Base-by-base conservation (phyloP, 2,329 filamentous ascomycete species). In the Botrytis tulipae region DNA sequence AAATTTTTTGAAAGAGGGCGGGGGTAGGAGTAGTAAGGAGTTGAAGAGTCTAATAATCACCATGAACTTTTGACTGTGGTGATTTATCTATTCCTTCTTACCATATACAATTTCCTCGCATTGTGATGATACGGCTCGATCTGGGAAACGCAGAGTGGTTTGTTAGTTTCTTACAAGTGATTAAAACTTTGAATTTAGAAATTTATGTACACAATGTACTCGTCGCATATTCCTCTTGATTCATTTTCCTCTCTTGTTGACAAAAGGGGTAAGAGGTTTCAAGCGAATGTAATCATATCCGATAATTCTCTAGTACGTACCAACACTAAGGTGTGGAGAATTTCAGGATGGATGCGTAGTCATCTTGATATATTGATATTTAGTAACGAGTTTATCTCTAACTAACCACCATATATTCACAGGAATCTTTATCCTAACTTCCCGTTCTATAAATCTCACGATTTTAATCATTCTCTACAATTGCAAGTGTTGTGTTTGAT, bases 391-490 rank as follows among this genome's bases (percentile, higher is more conserved):
- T 3, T 29, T 54, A 54, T 29, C 12, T 29, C 25, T 4, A 29
- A 0, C 1, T 18, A 2, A 54, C 1, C 2, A 29, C 0, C 8
- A 54, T 3, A 3, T 3, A n/a, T 2, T 0, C 6, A 7, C 1
- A 8, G 7, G 1, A n/a, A 54, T n/a, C 1, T 6, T 16, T 18
- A 29, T 7, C n/a, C 2, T 18, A 54, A 5, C 6, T n/a, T 54
- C n/a, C 3, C 1, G 7, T 54, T 54, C 3, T 29, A 25, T 14
- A n/a, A 29, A 6, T 6, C n/a, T 6, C 12, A 18, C 18, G 29
- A 3, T 7, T 54, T 9, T 8, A 37, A 37, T 12, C 9, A 37
- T 37, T 14, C 5, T 12, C 12, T 29, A 29, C 12, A 54, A 18
- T 54, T 54, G n/a, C 51, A 37, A 37, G 37, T 37, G 5, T 12